Conservation (phyloP, 2,329 filamentous ascomycete genomes). For the Xylaria sp. region DNA sequence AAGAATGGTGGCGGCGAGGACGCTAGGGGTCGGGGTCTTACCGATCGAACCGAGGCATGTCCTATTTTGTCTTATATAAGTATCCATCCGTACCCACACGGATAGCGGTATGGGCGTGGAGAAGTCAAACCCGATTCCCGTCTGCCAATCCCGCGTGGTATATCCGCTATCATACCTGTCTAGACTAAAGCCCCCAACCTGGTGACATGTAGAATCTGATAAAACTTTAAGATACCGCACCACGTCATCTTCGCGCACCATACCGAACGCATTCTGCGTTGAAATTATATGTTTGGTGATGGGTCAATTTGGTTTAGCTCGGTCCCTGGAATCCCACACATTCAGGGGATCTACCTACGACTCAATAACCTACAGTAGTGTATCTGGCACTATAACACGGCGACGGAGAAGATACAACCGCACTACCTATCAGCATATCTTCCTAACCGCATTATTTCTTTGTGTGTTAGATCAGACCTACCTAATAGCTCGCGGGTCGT, state of each 20-base stretch:
- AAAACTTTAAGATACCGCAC: background rate
- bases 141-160: background rate
- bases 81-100: background rate
- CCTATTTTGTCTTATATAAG: background rate
- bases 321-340: background rate
- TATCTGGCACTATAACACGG: too few relatives aligned
- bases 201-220: too few relatives aligned
- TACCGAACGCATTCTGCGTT: background rate
- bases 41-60: constrained; percentile 15
- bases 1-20: too few relatives aligned
- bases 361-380: too few relatives aligned
- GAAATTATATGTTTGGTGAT: background rate
- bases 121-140: background rate
- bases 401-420: too few relatives aligned
- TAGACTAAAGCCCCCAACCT: too few relatives aligned
- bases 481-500: too few relatives aligned
- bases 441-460: too few relatives aligned
- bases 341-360: too few relatives aligned
- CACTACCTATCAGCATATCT: too few relatives aligned
- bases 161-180: background rate
- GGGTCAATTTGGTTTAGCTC: background rate
- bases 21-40: background rate
- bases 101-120: background rate
- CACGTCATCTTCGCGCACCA: background rate
- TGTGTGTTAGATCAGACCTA: too few relatives aligned